Evolutionary conservation across 2,329 filamentous ascomycete genomes (phyloP).

Genomic region (Podosphaera xanthii): DNA sequence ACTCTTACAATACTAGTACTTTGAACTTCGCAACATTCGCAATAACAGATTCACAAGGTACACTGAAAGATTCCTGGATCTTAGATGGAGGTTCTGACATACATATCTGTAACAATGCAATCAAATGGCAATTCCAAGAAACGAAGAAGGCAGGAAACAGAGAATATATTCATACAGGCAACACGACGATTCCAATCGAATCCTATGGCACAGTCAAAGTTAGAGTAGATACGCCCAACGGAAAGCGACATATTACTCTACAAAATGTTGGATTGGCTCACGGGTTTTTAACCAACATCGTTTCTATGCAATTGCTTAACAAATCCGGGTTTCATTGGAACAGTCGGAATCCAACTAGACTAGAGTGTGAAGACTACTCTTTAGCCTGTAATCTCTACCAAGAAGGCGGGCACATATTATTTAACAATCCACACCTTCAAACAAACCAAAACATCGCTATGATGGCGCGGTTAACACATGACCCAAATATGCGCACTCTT

Average conservation of each 20-base stretch:
- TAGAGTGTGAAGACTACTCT: too few relatives aligned
- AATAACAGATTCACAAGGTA: not conserved
- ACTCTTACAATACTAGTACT: too few relatives aligned
- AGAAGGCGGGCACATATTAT: too few relatives aligned
- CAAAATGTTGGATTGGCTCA: too few relatives aligned
- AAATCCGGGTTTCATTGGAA: too few relatives aligned
- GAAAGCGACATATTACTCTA: not conserved
- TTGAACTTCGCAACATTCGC: not conserved
- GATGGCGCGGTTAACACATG: not conserved
- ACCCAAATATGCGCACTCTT: not conserved
- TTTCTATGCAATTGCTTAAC: too few relatives aligned
- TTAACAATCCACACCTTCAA: not conserved
- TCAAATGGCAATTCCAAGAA: too few relatives aligned
- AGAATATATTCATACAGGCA: not conserved
- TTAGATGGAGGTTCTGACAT: not conserved
- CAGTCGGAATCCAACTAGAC: too few relatives aligned
- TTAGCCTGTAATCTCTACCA: too few relatives aligned
- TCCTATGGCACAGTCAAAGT: not conserved
- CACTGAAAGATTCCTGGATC: not conserved
- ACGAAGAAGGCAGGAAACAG: not conserved
- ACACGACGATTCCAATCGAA: not conserved
- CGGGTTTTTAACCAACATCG: too few relatives aligned
- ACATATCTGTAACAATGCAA: not conserved
- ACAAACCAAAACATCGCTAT: not conserved
- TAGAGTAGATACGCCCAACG: not conserved